Conservation (phyloP, 192 early-diverging fungal species). For the Umbelopsis ramanniana region DNA sequence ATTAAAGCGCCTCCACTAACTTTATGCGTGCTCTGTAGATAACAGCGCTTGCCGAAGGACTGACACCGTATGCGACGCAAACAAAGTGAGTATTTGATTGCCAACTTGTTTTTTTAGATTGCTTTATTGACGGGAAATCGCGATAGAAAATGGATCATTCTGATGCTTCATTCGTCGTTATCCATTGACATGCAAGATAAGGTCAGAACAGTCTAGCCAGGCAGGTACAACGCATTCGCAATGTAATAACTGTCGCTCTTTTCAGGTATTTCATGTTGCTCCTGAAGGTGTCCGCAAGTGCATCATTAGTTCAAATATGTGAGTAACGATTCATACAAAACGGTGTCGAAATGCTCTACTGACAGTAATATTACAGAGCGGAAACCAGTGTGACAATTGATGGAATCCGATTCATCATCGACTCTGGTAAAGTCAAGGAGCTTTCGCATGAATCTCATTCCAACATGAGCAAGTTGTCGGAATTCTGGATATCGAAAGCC, state of each 20-base stretch:
- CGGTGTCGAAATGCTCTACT: neutral
- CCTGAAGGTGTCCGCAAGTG: slow-evolving; percentile 63
- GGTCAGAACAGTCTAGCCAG: slow-evolving; percentile 13
- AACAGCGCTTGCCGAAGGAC: slow-evolving; percentile 52
- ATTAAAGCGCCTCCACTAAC: too few species aligned
- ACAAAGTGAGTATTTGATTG: slow-evolving; percentile 48
- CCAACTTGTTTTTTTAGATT: too few species aligned
- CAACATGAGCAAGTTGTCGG: slow-evolving; percentile 58
- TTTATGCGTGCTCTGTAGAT: slow-evolving; percentile 34
- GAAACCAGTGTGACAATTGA: slow-evolving; percentile 58
- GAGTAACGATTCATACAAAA: slow-evolving; percentile 15
- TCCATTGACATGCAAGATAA: slow-evolving; percentile 72
- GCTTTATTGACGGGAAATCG: neutral
- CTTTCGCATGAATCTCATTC: slow-evolving; percentile 58
- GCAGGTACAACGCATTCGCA: too few species aligned
- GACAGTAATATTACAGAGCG: slow-evolving; percentile 22
- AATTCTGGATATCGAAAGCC: slow-evolving; percentile 72
- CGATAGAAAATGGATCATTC: slow-evolving; percentile 65
- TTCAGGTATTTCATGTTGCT: slow-evolving; percentile 61
- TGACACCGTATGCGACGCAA: slow-evolving; percentile 55
- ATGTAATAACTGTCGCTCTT: neutral
- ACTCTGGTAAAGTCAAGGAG: slow-evolving; percentile 75
- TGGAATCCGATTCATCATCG: slow-evolving; percentile 72
- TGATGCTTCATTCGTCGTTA: slow-evolving; percentile 65
- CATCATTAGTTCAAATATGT: slow-evolving; percentile 67